Evolutionary conservation across 306 rosid genomes (phyloP), one percentile per base, ranked within the genome.

Genomic region (Parietaria judaica): DNA sequence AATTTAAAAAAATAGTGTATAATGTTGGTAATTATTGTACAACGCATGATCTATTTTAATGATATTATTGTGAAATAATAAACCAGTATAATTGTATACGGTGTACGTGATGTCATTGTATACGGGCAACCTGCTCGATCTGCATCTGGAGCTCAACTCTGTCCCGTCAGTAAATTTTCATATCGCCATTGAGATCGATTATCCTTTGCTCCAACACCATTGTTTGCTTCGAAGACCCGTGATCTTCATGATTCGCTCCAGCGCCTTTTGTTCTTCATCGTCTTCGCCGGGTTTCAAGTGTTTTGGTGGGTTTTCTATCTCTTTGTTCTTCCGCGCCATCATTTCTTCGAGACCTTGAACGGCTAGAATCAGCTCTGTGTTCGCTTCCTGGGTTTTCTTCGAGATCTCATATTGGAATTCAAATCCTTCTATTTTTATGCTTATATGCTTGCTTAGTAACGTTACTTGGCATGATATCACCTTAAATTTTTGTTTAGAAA

Each of bases 131-230:
- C 71, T 94, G 99, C 79, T 89, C 97, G 82, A 94, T 76, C 68
- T 86, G 97, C 90, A 86, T 83, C 77, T 94, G 97, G 31, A 94
- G 72, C 70, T 89, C 99, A 63, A 88, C 99, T 80, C 80, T 94
- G 74, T 94, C 94, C 79, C 89, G 81, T 53, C 85, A 79, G 52
- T 84, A 83, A 68, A 84, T 78, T 68, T 94, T 97, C 41, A 94
- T 80, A 79, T 94, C 97, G 31, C 90, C 72, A 58, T 78, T 74
- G 61, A 94, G 86, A 66, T 89, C 95, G 53, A 75, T 69, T 41
- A 88, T 75, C 74, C 86, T 85, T 54, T 78, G 80, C 79, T 84
- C 97, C 23, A 88, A 80, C 48, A 78, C 44, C 23, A 76, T 72
- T 59, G 94, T 74, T 51, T 84, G 88, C 54, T 73, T 86, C 63